A percentile compares a stretch with the other conserved stretches of the same genome.
Evolutionary conservation across 2,329 filamentous ascomycete genomes (phyloP).

Genomic region (Cladosporium austrohemisphaericum): DNA sequence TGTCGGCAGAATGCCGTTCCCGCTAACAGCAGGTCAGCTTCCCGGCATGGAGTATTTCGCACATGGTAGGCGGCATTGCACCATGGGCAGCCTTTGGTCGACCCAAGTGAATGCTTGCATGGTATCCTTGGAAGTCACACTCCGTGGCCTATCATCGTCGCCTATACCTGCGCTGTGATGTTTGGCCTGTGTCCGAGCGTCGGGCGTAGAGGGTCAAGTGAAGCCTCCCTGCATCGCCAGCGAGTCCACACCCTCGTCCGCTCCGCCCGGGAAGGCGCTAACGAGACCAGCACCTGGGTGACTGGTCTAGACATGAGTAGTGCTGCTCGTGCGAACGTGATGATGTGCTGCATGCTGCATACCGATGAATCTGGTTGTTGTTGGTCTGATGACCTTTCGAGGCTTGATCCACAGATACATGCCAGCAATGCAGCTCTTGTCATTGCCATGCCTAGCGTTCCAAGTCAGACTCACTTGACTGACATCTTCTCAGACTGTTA

Average conservation of each 20-base stretch:
- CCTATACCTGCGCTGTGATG: not conserved
- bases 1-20: too few relatives aligned
- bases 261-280: not conserved
- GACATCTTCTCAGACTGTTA: too few relatives aligned
- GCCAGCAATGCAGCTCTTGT: not conserved
- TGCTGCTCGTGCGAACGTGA: not conserved
- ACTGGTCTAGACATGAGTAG: not conserved
- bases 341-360: slow-evolving; percentile 5
- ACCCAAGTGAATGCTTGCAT: not conserved
- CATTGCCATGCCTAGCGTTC: too few relatives aligned
- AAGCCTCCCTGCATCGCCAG: not conserved
- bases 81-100: too few relatives aligned
- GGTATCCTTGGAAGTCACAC: not conserved
- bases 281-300: slow-evolving; percentile 5
- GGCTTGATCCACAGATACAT: not conserved
- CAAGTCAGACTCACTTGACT: too few relatives aligned
- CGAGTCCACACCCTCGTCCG: not conserved
- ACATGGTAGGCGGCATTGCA: too few relatives aligned
- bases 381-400: not conserved
- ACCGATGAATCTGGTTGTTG: not conserved
- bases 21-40: too few relatives aligned
- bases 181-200: not conserved
- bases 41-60: too few relatives aligned
- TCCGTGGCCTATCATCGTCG: not conserved
- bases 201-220: not conserved